Evolutionary conservation across 805 yeast genomes (phyloP).

Genomic region (Wickerhamomyces alni): DNA sequence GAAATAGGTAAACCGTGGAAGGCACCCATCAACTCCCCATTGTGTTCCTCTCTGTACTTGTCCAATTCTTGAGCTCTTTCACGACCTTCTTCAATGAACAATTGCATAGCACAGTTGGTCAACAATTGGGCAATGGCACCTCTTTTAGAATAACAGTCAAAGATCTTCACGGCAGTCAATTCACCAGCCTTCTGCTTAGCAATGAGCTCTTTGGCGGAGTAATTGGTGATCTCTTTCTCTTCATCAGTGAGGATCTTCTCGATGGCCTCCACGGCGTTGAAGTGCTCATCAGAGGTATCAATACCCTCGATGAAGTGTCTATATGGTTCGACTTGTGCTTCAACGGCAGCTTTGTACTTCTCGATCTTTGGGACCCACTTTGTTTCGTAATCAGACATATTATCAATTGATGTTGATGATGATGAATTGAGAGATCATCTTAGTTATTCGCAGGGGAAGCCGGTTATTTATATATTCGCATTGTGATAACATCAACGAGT

Average conservation of each 20-base stretch:
- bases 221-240: constrained; percentile 18
- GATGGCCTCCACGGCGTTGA: constrained; percentile 19
- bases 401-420: neutral
- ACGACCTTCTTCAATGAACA: constrained; percentile 54
- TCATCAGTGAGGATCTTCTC: constrained; percentile 10
- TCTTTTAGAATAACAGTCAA: constrained; percentile 49
- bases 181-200: constrained; percentile 23
- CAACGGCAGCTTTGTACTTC: constrained; percentile 13
- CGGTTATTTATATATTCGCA: no score
- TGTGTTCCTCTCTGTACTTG: constrained; percentile 29
- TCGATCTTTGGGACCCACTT: constrained; percentile 18
- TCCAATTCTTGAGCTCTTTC: constrained; percentile 52
- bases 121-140: constrained; percentile 54
- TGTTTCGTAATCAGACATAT: constrained; percentile 9
- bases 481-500: no score
- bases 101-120: constrained; percentile 29
- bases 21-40: constrained; percentile 54
- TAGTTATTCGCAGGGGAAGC: no score
- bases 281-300: constrained; percentile 14
- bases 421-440: neutral
- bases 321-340: constrained; percentile 18
- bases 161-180: constrained; percentile 36
- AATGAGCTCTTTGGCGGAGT: constrained; percentile 14
- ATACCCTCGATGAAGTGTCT: constrained; percentile 8
- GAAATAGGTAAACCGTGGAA: constrained; percentile 68